A percentile compares a stretch with the other conserved stretches of the same genome.
Evolutionary conservation across 2,329 filamentous ascomycete genomes (phyloP).

Genomic region (Paraphoma sp.): DNA sequence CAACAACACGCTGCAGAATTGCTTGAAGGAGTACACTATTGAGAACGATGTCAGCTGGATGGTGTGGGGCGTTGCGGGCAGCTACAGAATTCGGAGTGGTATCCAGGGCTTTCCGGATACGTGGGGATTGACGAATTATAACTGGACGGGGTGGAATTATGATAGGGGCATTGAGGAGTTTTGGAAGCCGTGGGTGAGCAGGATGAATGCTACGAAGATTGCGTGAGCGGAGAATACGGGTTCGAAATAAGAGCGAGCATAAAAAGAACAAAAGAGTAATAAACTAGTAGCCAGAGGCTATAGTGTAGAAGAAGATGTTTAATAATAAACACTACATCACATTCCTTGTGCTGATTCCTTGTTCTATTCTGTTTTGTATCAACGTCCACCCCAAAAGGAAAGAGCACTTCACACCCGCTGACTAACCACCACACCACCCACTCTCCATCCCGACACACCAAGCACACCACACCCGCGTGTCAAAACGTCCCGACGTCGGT

Average conservation of each 20-base stretch:
- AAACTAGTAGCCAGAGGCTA: background rate
- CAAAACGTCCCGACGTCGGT: background rate
- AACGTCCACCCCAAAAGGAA: too few species aligned
- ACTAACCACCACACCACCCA: too few species aligned
- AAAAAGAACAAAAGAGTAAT: background rate
- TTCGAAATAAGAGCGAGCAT: too few species aligned
- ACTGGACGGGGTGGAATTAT: slow-evolving; percentile 58
- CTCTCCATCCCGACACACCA: background rate
- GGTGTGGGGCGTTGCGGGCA: slow-evolving; percentile 59
- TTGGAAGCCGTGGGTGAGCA: slow-evolving; percentile 60
- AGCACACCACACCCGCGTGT: background rate
- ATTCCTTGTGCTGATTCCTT: too few species aligned
- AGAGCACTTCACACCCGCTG: too few species aligned
- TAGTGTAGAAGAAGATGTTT: too few species aligned
- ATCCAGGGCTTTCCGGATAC: slow-evolving; percentile 56
- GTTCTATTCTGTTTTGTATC: too few species aligned
- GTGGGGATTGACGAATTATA: slow-evolving; percentile 57
- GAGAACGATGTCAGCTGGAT: slow-evolving; percentile 57
- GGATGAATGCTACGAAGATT: slow-evolving; percentile 44
- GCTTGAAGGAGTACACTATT: slow-evolving; percentile 54
- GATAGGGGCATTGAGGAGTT: slow-evolving; percentile 55
- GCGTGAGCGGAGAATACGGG: background rate
- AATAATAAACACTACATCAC: too few species aligned
- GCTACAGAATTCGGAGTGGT: slow-evolving; percentile 55
- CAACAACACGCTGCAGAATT: slow-evolving; percentile 56